Conservation (phyloP, 495 filamentous ascomycete species). For the Aspergillus sclerotiicarbonarius region DNA sequence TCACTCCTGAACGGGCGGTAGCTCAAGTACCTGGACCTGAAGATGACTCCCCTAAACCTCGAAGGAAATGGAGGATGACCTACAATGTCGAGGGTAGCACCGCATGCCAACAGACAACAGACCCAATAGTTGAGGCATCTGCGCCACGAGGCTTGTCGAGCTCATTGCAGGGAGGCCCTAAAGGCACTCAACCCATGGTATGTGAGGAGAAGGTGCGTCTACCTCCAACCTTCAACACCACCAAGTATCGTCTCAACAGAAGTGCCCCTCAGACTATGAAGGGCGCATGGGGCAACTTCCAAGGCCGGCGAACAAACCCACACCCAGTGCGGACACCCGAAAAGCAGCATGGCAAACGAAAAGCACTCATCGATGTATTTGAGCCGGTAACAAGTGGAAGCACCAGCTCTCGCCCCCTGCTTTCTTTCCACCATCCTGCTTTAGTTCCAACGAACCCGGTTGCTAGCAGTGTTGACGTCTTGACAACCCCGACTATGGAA, state of each 20-base stretch:
- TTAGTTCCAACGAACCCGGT: slow-evolving; percentile 11
- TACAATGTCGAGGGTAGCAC: slow-evolving; percentile 7
- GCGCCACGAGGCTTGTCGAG: too few relatives aligned
- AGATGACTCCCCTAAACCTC: slow-evolving; percentile 6
- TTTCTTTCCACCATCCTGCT: slow-evolving; percentile 18
- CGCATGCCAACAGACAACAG: neutral
- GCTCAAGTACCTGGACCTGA: neutral
- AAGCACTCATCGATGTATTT: slow-evolving; percentile 17
- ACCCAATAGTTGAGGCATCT: neutral
- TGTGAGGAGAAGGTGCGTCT: neutral
- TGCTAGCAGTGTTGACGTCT: neutral
- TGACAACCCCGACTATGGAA: neutral
- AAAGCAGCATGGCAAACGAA: neutral
- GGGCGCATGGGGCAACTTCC: neutral
- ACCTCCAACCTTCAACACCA: slow-evolving; percentile 14
- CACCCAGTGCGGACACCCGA: neutral
- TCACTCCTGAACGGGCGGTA: neutral
- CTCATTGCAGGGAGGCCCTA: too few relatives aligned
- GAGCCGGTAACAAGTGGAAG: slow-evolving; percentile 1
- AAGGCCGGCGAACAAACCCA: neutral
- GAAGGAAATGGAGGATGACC: slow-evolving; percentile 22
- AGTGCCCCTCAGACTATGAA: neutral
- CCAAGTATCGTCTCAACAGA: slow-evolving; percentile 16
- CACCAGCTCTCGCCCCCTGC: slow-evolving; percentile 1
- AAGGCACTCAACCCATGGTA: neutral